Evolutionary conservation across 2,329 filamentous ascomycete genomes (phyloP).

Genomic region (Calonectria honghensis): DNA sequence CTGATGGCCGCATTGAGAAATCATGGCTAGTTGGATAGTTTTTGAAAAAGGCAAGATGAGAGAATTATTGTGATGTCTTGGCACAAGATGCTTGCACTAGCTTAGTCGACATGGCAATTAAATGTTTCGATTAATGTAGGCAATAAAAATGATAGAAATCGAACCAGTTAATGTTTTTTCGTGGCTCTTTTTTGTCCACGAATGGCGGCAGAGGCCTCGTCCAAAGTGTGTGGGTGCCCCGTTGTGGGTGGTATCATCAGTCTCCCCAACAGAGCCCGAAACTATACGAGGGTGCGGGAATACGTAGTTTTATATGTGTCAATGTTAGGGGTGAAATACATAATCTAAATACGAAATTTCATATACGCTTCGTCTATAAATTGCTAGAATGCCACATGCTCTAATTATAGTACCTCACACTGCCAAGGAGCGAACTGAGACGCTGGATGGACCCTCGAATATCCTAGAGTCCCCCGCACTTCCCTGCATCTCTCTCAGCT

Average conservation of each 20-base stretch:
- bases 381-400: not conserved
- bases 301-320: not conserved
- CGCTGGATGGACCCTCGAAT: not conserved
- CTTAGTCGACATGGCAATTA: not conserved
- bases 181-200: not conserved
- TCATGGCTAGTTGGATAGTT: not conserved
- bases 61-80: not conserved
- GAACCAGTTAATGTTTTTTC: not conserved
- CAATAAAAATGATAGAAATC: not conserved
- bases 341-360: not conserved
- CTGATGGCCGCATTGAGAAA: not conserved
- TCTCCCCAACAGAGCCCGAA: not conserved
- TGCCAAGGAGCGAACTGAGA: not conserved
- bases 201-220: not conserved
- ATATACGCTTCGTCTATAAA: not conserved
- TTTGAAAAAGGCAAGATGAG: not conserved
- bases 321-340: not conserved
- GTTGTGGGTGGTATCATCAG: too few species aligned
- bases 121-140: not conserved
- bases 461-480: not conserved
- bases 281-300: not conserved
- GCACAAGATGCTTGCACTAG: not conserved
- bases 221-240: too few species aligned
- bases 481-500: not conserved
- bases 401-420: not conserved